Base-by-base conservation (phyloP, 2,329 filamentous ascomycete species). In the Alternaria arborescens region DNA sequence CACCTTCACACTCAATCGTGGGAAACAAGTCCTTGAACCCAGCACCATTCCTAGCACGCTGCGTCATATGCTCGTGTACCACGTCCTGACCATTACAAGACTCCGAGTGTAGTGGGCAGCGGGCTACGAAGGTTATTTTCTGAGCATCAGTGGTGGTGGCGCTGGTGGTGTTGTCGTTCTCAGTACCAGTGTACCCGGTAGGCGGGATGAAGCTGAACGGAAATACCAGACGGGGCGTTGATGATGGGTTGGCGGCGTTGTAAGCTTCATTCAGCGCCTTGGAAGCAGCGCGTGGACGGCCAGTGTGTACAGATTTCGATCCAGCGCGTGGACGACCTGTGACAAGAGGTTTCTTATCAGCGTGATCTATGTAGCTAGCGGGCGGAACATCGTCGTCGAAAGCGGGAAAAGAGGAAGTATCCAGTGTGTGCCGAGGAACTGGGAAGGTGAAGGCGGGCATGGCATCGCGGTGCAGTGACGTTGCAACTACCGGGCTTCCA, bases 11-110 rank as follows among this genome's bases (percentile, higher is more conserved):
- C 30, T 54, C 11, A 4, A 71, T 42, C 38, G 65, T 32, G 1
- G 74, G 71, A 24, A 68, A 65, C 14, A 51, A 16, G 1, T 70
- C 69, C n/a, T 34, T 50, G 40, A 75, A 72, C 0, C 69, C 71
- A 0, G n/a, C 24, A 0, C 18, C 38, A 20, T 42, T 14, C 7
- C 41, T 38, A 7, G 28, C 44, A 4, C 40, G 18, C 58, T 69
- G 44, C 1, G 70, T 73, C 34, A 55, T 38, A 41, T 70, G 60
- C n/a, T 40, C 30, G 3, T 59, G 24, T 8, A 50, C 54, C 0
- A 67, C 62, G 0, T 55, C 52, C 11, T 60, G 51, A 3, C 69
- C 72, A 41, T 70, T 69, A 32, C 72, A 74, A 3, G 50, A 55
- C 12, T 65, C 68, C 0, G 61, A 65, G 44, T 75, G 70, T 1